These are phyloP conservation scores for Obba rivulosa DNA, from an alignment of 768 basidiomycete species.

Conservation along the genomic window DNA sequence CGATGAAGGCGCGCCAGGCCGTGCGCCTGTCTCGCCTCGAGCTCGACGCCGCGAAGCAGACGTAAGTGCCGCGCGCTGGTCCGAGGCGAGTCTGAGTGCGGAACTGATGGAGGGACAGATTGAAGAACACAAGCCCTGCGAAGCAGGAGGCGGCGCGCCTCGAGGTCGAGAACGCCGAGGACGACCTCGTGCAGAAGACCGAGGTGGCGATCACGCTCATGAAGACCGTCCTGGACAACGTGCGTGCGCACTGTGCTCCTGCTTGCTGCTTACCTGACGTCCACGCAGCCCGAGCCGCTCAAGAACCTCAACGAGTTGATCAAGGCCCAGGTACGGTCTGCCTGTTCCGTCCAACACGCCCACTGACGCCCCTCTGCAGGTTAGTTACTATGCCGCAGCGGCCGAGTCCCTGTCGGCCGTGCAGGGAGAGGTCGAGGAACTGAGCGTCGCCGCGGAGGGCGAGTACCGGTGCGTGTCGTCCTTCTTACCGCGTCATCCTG, in stretches of 20 bases:
- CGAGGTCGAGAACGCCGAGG: constrained; percentile 90
- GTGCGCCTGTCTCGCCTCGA: constrained; percentile 78
- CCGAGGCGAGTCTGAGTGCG: background rate
- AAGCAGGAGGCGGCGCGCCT: constrained; percentile 90
- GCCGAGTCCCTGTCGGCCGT: constrained; percentile 78
- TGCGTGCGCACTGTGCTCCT: constrained; percentile 32
- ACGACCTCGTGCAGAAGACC: constrained; percentile 96
- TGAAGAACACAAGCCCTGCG: constrained; percentile 70
- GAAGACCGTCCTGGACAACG: constrained; percentile 98
- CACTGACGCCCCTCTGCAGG: constrained; percentile 29
- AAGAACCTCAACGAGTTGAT: constrained; percentile 90
- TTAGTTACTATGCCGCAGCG: constrained; percentile 67
- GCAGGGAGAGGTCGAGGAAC: constrained; percentile 91
- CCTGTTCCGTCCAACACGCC: background rate
- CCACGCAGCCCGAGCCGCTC: constrained; percentile 81
- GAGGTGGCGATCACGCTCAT: constrained; percentile 95
- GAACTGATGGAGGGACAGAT: constrained; percentile 32
- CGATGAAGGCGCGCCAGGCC: constrained; percentile 87
- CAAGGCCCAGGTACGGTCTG: constrained; percentile 69
- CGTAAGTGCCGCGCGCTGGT: constrained; percentile 39
- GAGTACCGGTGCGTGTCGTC: constrained; percentile 69
- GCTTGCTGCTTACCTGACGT: background rate
- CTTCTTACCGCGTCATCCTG: background rate
- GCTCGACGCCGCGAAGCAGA: constrained; percentile 86
- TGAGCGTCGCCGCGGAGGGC: constrained; percentile 88